phyloP scores from a whole-genome alignment of 73 alveolate genomes.

The Tetrahymena malaccensis region DNA sequence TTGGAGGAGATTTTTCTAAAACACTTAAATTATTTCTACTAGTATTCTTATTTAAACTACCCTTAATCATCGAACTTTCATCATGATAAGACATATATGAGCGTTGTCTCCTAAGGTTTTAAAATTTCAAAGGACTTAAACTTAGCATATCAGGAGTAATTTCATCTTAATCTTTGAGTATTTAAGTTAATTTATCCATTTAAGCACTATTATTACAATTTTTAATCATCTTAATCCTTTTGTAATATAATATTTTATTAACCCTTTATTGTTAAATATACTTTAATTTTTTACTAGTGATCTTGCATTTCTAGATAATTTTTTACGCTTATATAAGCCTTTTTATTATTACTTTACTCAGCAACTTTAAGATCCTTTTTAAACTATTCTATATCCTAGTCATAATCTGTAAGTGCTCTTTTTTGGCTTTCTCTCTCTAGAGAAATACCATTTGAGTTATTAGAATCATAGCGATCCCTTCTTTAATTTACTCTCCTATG shows the following conservation, averaged over 20 bases:
- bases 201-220: not conserved
- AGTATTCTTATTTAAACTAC: not conserved
- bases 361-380: not conserved
- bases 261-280: not conserved
- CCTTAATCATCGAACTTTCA: not conserved
- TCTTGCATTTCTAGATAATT: not conserved
- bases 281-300: not conserved
- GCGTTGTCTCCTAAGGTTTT: not conserved
- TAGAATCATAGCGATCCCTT: not conserved
- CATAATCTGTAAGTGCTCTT: not conserved
- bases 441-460: not conserved
- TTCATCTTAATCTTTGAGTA: not conserved
- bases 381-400: not conserved
- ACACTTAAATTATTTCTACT: not conserved
- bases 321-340: not conserved
- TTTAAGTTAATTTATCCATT: not conserved
- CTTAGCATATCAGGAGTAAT: not conserved
- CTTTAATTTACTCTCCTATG: not conserved
- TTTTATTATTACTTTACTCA: not conserved
- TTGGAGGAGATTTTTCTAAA: not conserved
- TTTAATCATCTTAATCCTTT: not conserved
- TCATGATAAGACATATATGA: not conserved
- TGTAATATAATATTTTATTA: not conserved
- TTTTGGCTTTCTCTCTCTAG: not conserved
- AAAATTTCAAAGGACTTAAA: not conserved